These are phyloP conservation scores for Cyclotella baltica DNA, from an alignment of 108 stramenopile species.

Conservation along the genomic window DNA sequence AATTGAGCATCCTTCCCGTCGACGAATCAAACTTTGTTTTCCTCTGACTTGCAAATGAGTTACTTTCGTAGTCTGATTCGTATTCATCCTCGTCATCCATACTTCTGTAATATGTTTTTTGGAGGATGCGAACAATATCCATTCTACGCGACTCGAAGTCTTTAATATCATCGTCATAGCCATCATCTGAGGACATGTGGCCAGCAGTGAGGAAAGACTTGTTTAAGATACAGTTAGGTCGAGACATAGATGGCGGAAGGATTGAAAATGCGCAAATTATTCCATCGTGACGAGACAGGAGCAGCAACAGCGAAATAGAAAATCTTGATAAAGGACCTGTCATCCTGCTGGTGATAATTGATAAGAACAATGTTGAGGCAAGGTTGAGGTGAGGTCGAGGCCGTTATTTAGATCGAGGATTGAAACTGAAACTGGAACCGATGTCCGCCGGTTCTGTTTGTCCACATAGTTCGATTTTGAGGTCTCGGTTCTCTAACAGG, in stretches of 20 bases:
- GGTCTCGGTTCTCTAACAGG: too few relatives aligned
- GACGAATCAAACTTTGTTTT: constrained; percentile 29
- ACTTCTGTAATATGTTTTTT: constrained; percentile 44
- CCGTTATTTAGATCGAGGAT: too few relatives aligned
- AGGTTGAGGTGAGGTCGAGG: too few relatives aligned
- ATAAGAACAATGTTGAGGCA: too few relatives aligned
- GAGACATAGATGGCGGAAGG: not conserved
- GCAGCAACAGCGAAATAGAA: too few relatives aligned
- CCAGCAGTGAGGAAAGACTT: not conserved
- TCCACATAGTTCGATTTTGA: too few relatives aligned
- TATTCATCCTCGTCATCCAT: constrained; percentile 22
- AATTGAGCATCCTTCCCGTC: constrained; percentile 56
- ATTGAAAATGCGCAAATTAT: not conserved
- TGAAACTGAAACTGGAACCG: too few relatives aligned
- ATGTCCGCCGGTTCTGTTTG: too few relatives aligned
- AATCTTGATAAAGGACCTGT: too few relatives aligned
- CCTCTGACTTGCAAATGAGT: not conserved
- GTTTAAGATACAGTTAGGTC: not conserved
- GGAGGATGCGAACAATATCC: constrained; percentile 45
- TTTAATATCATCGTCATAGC: not conserved
- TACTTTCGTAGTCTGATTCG: not conserved
- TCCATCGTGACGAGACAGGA: too few relatives aligned
- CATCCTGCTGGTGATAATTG: too few relatives aligned
- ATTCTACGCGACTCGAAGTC: constrained; percentile 35
- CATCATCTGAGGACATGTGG: not conserved